These are phyloP conservation scores for Papiliotrema laurentii DNA, from an alignment of 1,284 basidiomycete genomes.

Conservation along the genomic window DNA sequence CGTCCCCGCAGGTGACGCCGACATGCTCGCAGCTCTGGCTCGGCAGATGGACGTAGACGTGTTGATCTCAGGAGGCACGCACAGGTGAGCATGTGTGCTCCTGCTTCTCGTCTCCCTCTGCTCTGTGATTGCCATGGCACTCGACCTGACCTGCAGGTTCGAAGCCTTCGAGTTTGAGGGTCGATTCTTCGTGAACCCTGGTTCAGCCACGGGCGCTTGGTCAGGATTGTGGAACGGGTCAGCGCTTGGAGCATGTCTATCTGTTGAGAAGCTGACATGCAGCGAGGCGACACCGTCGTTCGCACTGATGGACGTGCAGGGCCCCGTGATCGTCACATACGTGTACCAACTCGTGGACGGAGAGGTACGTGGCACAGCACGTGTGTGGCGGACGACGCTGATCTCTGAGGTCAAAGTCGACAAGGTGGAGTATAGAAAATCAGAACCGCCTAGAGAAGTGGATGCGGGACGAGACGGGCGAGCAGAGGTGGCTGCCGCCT, in stretches of 20 bases:
- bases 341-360: slow-evolving; percentile 92
- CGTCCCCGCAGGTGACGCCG: slow-evolving; percentile 85
- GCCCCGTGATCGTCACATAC: slow-evolving; percentile 88
- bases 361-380: slow-evolving; percentile 75
- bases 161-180: slow-evolving; percentile 88
- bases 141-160: slow-evolving; percentile 58
- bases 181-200: slow-evolving; percentile 94
- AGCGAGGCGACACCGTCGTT: slow-evolving; percentile 74
- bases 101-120: background rate
- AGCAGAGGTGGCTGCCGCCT: slow-evolving; percentile 27
- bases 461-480: slow-evolving; percentile 3
- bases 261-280: slow-evolving; percentile 6
- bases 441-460: slow-evolving; percentile 34
- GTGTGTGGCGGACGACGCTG: too few relatives aligned
- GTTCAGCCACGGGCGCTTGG: slow-evolving; percentile 94
- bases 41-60: slow-evolving; percentile 97
- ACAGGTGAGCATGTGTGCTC: slow-evolving; percentile 60
- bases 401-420: slow-evolving; percentile 50
- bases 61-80: slow-evolving; percentile 87
- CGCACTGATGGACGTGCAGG: slow-evolving; percentile 91
- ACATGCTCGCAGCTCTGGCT: slow-evolving; percentile 79
- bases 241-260: background rate
- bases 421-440: slow-evolving; percentile 50
- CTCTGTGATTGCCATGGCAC: background rate
- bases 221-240: slow-evolving; percentile 67